Conservation (phyloP, 2,329 filamentous ascomycete species). For the Cadophora malorum region DNA sequence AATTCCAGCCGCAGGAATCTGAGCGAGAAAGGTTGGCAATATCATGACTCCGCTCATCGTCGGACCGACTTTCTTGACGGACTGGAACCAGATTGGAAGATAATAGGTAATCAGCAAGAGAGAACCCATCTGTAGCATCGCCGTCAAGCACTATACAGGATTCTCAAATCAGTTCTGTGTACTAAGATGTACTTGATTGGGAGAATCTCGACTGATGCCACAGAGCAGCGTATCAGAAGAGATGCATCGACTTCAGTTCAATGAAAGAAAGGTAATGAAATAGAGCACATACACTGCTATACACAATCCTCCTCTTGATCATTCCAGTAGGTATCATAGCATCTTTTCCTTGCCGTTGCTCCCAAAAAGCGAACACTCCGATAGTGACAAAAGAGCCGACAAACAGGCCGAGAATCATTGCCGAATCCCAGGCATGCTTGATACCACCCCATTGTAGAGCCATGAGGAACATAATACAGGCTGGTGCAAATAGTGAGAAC, state of each 20-base stretch:
- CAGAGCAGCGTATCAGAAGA: no score
- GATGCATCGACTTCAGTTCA: no score
- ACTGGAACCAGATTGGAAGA: conserved; percentile 44
- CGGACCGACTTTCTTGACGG: conserved; percentile 37
- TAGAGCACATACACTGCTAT: not conserved
- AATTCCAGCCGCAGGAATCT: conserved; percentile 28
- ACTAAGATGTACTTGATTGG: no score
- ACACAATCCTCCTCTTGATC: conserved; percentile 35
- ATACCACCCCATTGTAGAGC: conserved; percentile 47
- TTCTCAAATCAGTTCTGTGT: no score
- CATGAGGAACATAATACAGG: conserved; percentile 44
- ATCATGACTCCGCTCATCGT: conserved; percentile 39
- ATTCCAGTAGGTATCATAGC: conserved; percentile 41
- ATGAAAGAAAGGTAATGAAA: no score
- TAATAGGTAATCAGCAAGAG: conserved; percentile 29
- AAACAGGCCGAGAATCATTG: conserved; percentile 41
- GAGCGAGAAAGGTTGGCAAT: conserved; percentile 35
- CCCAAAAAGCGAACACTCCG: conserved; percentile 38
- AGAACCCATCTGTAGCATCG: conserved; percentile 19
- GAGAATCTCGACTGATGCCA: no score
- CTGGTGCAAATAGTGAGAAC: conserved; percentile 44
- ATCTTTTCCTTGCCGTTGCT: conserved; percentile 35
- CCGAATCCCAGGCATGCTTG: conserved; percentile 42
- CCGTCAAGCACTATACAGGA: conserved; percentile 19
- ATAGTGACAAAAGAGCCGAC: conserved; percentile 33